Percentiles rank a stretch among this genome's conserved stretches.
phyloP scores from a whole-genome alignment of 495 filamentous ascomycete species.

The Cercophora samala region DNA sequence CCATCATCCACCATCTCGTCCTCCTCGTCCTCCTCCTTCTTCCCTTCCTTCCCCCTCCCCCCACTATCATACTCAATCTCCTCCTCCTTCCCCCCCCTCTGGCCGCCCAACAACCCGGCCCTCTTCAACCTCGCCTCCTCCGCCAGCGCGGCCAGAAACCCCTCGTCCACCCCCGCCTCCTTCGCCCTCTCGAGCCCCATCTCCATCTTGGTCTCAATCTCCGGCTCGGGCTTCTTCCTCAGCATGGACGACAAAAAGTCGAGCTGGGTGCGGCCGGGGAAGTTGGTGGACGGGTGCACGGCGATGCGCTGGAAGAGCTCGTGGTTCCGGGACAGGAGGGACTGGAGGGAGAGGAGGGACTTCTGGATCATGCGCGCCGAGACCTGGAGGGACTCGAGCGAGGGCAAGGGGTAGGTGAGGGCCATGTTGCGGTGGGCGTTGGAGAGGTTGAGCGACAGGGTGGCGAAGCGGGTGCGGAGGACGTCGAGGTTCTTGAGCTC shows the following conservation, averaged over 20 bases:
- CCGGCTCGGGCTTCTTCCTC: conserved; percentile 76
- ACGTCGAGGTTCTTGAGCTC: conserved; percentile 73
- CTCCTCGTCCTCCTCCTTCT: conserved; percentile 30
- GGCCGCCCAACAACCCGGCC: too few species aligned
- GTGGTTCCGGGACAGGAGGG: conserved; percentile 55
- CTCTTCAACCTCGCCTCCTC: conserved; percentile 14
- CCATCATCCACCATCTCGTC: conserved; percentile 25
- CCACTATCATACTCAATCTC: conserved; percentile 18
- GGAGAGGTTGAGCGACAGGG: conserved; percentile 63
- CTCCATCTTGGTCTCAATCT: conserved; percentile 68
- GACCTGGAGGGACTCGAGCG: conserved; percentile 66
- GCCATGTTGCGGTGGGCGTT: conserved; percentile 51
- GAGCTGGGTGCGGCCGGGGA: conserved; percentile 68
- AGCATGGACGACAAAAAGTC: conserved; percentile 60
- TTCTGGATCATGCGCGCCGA: conserved; percentile 62
- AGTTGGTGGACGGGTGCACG: conserved; percentile 72
- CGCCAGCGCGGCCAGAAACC: conserved; percentile 14
- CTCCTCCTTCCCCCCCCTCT: background rate
- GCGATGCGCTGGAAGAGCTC: conserved; percentile 60
- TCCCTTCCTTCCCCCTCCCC: conserved; percentile 20
- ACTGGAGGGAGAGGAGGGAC: conserved; percentile 58
- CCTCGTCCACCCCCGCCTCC: conserved; percentile 11
- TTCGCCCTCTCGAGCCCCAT: conserved; percentile 49
- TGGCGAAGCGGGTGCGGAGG: conserved; percentile 65
- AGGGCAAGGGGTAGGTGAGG: conserved; percentile 36